Conservation (phyloP, 2,329 filamentous ascomycete species). For the Ceratocystis papillata region DNA sequence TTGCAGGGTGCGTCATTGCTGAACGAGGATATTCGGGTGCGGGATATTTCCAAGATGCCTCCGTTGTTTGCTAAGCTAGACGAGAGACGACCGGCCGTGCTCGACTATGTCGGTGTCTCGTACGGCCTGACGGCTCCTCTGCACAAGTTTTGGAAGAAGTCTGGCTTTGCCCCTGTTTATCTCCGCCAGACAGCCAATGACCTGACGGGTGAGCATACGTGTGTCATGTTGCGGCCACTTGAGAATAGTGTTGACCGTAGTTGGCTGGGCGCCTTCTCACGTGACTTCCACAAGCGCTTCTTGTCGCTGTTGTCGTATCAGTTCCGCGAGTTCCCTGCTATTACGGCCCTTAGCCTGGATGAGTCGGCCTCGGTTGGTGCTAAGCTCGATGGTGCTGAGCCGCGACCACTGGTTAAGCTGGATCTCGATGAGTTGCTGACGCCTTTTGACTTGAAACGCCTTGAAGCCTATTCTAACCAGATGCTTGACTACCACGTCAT, state of each 20-base stretch:
- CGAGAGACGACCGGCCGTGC: slow-evolving; percentile 64
- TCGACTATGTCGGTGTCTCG: slow-evolving; percentile 92
- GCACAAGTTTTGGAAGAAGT: slow-evolving; percentile 95
- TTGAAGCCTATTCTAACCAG: slow-evolving; percentile 93
- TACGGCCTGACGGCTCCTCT: slow-evolving; percentile 80
- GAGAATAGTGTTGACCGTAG: slow-evolving; percentile 54
- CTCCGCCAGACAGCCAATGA: slow-evolving; percentile 92
- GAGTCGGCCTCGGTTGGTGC: slow-evolving; percentile 70
- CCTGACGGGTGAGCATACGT: slow-evolving; percentile 92
- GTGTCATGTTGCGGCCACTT: slow-evolving; percentile 87
- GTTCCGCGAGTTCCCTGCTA: slow-evolving; percentile 70
- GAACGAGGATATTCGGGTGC: slow-evolving; percentile 77
- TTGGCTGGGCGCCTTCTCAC: slow-evolving; percentile 84
- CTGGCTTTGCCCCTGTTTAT: slow-evolving; percentile 79
- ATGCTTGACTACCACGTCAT: slow-evolving; percentile 98
- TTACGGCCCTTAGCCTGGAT: slow-evolving; percentile 74
- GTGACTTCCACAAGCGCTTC: slow-evolving; percentile 93
- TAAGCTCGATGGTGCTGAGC: slow-evolving; percentile 45
- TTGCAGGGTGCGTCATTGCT: slow-evolving; percentile 64
- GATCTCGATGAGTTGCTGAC: slow-evolving; percentile 71
- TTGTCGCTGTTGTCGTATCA: slow-evolving; percentile 81
- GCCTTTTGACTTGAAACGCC: slow-evolving; percentile 86
- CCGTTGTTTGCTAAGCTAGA: slow-evolving; percentile 81
- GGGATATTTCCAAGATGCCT: slow-evolving; percentile 84
- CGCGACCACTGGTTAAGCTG: slow-evolving; percentile 50